Conservation (phyloP, 1,284 basidiomycete species). For the Flammula alnicola region DNA sequence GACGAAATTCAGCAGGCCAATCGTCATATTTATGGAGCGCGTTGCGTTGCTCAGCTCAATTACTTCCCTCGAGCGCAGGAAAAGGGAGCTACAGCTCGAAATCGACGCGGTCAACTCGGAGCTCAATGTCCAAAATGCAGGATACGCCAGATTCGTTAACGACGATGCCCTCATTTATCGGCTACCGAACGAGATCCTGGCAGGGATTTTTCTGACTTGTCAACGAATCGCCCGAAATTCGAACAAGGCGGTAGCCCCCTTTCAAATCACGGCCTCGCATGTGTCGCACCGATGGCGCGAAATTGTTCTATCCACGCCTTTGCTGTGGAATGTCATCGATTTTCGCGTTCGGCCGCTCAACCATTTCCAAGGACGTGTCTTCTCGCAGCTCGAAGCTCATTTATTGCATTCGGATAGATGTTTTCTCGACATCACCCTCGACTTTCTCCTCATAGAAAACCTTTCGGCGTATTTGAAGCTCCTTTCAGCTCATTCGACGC, state of each 20-base stretch:
- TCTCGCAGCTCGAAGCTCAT: conserved; percentile 33
- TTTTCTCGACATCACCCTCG: conserved; percentile 39
- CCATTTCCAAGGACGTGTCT: conserved; percentile 15
- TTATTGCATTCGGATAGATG: conserved; percentile 38
- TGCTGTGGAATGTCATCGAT: conserved; percentile 46
- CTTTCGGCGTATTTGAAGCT: conserved; percentile 30
- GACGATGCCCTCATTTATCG: conserved; percentile 35
- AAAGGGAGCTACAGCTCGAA: conserved; percentile 32
- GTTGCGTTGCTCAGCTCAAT: conserved; percentile 21
- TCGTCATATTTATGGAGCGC: no score
- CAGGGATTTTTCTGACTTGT: conserved; percentile 40
- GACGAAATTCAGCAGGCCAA: no score
- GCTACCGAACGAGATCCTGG: conserved; percentile 45
- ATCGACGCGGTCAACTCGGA: conserved; percentile 34
- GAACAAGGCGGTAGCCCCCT: conserved; percentile 24
- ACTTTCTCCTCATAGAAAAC: conserved; percentile 25
- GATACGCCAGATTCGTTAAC: conserved; percentile 39
- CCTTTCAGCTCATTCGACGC: conserved; percentile 34
- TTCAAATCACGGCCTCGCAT: conserved; percentile 41
- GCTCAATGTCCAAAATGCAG: conserved; percentile 32
- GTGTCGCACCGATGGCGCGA: conserved; percentile 45
- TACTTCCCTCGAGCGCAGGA: conserved; percentile 26
- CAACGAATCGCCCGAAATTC: conserved; percentile 26
- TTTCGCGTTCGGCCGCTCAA: conserved; percentile 27
- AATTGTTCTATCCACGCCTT: conserved; percentile 37